Evolutionary conservation across 1,284 basidiomycete genomes (phyloP).

Genomic region (Takashimella koratensis): DNA sequence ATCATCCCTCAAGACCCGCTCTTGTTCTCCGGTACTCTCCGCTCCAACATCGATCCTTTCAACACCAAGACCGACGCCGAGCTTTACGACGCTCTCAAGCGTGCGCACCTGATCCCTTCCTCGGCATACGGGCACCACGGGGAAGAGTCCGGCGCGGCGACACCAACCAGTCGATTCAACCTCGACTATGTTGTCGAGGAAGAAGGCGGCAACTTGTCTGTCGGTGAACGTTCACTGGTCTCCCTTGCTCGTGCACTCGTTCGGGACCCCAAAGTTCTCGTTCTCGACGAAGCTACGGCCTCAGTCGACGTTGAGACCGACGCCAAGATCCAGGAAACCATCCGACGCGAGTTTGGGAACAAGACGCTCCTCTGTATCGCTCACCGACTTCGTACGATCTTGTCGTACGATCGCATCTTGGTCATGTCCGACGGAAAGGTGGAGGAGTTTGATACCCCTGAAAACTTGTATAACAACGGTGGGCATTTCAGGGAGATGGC

Average conservation of each 20-base stretch:
- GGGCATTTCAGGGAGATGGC: constrained; percentile 75
- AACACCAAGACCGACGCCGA: constrained; percentile 66
- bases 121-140: constrained; percentile 13
- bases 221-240: constrained; percentile 63
- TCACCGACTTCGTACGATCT: constrained; percentile 68
- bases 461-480: constrained; percentile 65
- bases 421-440: constrained; percentile 65
- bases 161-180: constrained; percentile 59
- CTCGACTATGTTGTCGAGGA: constrained; percentile 78
- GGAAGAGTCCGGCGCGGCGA: constrained; percentile 9
- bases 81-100: constrained; percentile 76
- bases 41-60: constrained; percentile 70
- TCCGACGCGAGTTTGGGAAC: constrained; percentile 62
- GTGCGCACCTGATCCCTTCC: constrained; percentile 63
- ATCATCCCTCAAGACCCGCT: constrained; percentile 84
- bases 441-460: constrained; percentile 72
- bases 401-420: constrained; percentile 71
- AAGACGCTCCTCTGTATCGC: constrained; percentile 66
- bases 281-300: constrained; percentile 58
- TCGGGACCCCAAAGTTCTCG: constrained; percentile 54
- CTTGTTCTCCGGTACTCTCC: constrained; percentile 57
- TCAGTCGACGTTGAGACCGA: constrained; percentile 65
- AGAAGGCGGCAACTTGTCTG: constrained; percentile 74
- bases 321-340: constrained; percentile 65
- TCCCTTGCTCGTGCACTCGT: constrained; percentile 68